These are phyloP conservation scores for Brasenia schreberi DNA, from an alignment of 164 flowering plant species.

Conservation along the genomic window DNA sequence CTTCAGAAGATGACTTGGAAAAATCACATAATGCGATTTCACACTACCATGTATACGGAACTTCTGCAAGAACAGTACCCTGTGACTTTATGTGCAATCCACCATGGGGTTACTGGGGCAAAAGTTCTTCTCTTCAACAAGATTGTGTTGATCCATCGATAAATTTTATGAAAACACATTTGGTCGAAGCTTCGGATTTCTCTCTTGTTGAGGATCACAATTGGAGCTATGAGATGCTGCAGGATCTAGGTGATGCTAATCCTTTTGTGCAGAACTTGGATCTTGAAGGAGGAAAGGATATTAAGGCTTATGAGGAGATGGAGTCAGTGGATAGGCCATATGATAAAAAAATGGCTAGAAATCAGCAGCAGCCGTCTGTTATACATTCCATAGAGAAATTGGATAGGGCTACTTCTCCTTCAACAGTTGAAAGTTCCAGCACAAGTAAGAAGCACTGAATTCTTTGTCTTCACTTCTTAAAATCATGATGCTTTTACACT, in stretches of 20 bases:
- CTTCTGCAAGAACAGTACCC: constrained; percentile 15
- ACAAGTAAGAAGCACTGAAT: too few relatives aligned
- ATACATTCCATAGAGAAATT: too few relatives aligned
- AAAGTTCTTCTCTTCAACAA: too few relatives aligned
- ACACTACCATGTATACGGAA: constrained; percentile 9
- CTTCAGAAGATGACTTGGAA: constrained; percentile 10
- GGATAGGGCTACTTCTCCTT: too few relatives aligned
- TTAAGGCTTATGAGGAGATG: constrained; percentile 16
- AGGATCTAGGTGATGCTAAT: constrained; percentile 10
- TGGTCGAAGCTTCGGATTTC: too few relatives aligned
- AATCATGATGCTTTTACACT: too few relatives aligned
- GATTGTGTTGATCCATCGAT: too few relatives aligned
- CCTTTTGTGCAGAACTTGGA: constrained; percentile 18
- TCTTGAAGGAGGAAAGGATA: constrained; percentile 15
- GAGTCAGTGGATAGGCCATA: constrained; percentile 23
- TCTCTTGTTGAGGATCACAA: too few relatives aligned
- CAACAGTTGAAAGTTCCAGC: too few relatives aligned
- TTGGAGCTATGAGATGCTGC: not conserved
- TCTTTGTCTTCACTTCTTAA: too few relatives aligned
- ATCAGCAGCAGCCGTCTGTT: constrained; percentile 11
- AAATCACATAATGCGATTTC: constrained; percentile 11
- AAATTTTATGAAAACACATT: too few relatives aligned
- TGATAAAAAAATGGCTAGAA: constrained; percentile 27
- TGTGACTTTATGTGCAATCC: not conserved
- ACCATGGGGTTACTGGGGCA: too few relatives aligned